Conservation (phyloP, 345 rosid species). For the Salix brachista region DNA sequence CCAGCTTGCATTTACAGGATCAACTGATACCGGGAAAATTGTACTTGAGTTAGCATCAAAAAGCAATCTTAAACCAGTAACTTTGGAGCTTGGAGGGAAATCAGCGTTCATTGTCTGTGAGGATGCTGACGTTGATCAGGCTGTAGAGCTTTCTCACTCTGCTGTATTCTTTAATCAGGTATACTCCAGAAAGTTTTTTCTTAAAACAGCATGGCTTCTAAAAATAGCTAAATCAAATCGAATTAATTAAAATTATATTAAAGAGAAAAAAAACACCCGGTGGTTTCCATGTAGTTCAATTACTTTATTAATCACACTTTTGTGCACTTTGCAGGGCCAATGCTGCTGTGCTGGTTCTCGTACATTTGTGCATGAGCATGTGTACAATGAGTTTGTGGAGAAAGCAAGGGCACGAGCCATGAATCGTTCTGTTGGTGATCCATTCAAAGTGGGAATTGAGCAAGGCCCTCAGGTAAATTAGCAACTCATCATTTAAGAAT, state of each 20-base stretch:
- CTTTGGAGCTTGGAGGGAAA: slow-evolving; percentile 97
- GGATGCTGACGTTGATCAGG: slow-evolving; percentile 89
- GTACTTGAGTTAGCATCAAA: slow-evolving; percentile 65
- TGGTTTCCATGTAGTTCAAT: not conserved
- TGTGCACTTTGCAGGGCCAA: slow-evolving; percentile 66
- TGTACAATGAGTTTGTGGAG: slow-evolving; percentile 81
- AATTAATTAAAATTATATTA: too few relatives aligned
- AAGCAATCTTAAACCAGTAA: slow-evolving; percentile 88
- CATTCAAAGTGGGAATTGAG: slow-evolving; percentile 72
- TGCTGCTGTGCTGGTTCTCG: slow-evolving; percentile 97
- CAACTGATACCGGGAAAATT: slow-evolving; percentile 67
- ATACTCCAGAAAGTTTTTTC: slow-evolving; percentile 5
- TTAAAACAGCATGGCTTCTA: not conserved
- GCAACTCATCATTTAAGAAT: not conserved
- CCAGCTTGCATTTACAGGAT: slow-evolving; percentile 95
- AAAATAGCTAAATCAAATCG: too few relatives aligned
- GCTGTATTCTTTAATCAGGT: slow-evolving; percentile 97
- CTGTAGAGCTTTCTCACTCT: slow-evolving; percentile 74
- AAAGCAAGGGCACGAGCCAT: slow-evolving; percentile 76
- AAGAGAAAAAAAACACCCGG: not conserved
- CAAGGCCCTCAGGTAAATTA: slow-evolving; percentile 93
- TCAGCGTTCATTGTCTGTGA: slow-evolving; percentile 91
- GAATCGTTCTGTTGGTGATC: slow-evolving; percentile 75
- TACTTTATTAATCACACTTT: not conserved
- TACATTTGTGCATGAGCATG: slow-evolving; percentile 76